Conservation (phyloP, 768 basidiomycete genomes). For the Cystobasidium onofrii region DNA sequence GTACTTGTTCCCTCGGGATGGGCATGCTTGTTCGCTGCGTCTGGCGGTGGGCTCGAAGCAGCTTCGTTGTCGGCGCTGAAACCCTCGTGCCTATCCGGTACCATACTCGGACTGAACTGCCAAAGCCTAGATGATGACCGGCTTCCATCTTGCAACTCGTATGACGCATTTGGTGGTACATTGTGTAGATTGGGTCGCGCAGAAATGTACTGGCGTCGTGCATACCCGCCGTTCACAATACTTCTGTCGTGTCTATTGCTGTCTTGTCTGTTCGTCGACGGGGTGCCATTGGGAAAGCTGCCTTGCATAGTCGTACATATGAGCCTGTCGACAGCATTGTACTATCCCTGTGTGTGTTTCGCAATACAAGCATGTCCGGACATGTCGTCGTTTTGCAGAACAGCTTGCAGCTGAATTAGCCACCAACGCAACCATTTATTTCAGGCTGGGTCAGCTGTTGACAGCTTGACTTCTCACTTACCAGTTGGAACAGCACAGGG, state of each 20-base stretch:
- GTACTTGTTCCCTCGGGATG: slow-evolving; percentile 7
- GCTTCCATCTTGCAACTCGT: neutral
- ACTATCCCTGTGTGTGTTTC: neutral
- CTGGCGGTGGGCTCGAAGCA: neutral
- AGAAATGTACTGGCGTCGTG: neutral
- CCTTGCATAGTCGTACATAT: neutral
- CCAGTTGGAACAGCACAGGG: no score
- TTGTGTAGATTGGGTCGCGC: neutral
- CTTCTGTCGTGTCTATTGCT: neutral
- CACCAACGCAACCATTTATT: no score
- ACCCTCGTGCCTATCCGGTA: neutral
- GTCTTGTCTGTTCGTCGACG: neutral
- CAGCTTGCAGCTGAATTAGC: neutral
- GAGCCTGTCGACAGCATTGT: neutral
- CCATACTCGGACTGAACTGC: neutral
- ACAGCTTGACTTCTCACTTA: neutral
- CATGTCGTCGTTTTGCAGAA: neutral
- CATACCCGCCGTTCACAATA: neutral
- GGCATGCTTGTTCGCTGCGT: neutral
- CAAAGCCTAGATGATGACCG: neutral
- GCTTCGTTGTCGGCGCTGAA: neutral
- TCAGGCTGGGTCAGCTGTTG: neutral
- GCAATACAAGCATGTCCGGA: no score
- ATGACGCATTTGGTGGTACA: neutral
- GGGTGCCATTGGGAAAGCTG: neutral